phyloP scores from a whole-genome alignment of 345 rosid genomes.

The Corchorus capsularis region DNA sequence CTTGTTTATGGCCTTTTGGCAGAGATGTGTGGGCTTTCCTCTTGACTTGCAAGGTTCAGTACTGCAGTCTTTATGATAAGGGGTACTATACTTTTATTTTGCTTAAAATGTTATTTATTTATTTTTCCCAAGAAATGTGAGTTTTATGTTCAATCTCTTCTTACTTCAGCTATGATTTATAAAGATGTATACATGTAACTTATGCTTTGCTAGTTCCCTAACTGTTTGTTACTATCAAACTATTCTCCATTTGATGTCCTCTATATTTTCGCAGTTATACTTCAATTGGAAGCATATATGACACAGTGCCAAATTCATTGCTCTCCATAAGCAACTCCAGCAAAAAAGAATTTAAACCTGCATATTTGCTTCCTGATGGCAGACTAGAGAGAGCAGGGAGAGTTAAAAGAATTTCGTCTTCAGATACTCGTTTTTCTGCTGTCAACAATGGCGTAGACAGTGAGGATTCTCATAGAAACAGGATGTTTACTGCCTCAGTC shows the following conservation, averaged over 20 bases:
- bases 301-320: slow-evolving; percentile 88
- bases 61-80: slow-evolving; percentile 95
- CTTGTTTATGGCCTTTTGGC: slow-evolving; percentile 35
- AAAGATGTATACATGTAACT: neutral
- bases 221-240: slow-evolving; percentile 8
- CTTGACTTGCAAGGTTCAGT: slow-evolving; percentile 85
- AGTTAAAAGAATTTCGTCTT: slow-evolving; percentile 53
- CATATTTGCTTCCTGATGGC: slow-evolving; percentile 94
- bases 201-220: slow-evolving; percentile 1
- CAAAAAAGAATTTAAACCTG: slow-evolving; percentile 75
- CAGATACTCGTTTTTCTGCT: slow-evolving; percentile 25
- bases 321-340: slow-evolving; percentile 48
- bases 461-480: slow-evolving; percentile 41
- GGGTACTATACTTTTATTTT: slow-evolving; percentile 56
- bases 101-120: slow-evolving; percentile 18
- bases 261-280: slow-evolving; percentile 63
- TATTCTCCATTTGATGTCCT: slow-evolving; percentile 4
- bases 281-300: slow-evolving; percentile 93
- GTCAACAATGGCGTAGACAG: slow-evolving; percentile 39
- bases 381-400: slow-evolving; percentile 99
- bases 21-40: slow-evolving; percentile 99
- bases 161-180: neutral
- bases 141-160: neutral
- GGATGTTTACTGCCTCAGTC: slow-evolving; percentile 61
- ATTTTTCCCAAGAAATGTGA: neutral